Evolutionary conservation across 371 early-diverging fungal species (phyloP).

Genomic region (Conidiobolus incongruus): DNA sequence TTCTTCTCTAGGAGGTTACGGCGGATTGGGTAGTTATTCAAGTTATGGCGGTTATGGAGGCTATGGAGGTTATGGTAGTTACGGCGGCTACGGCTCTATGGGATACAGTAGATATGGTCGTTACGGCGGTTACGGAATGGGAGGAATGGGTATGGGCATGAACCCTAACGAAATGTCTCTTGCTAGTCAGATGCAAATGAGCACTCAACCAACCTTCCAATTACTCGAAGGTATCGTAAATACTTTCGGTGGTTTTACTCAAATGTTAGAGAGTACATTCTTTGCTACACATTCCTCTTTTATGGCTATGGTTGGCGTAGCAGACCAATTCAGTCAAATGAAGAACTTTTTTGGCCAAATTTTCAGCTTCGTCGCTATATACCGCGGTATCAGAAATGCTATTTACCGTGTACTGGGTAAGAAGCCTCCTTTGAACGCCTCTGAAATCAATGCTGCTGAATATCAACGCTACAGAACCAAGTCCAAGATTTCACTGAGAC

Average conservation of each 20-base stretch:
- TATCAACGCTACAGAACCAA: slow-evolving; percentile 40
- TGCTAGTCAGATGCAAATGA: slow-evolving; percentile 61
- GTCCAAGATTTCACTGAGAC: slow-evolving; percentile 27
- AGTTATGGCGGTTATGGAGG: slow-evolving; percentile 9
- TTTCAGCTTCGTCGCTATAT: slow-evolving; percentile 43
- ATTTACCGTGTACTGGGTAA: slow-evolving; percentile 34
- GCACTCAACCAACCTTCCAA: slow-evolving; percentile 73
- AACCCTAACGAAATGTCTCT: slow-evolving; percentile 18
- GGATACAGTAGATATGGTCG: slow-evolving; percentile 11
- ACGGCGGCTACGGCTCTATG: slow-evolving; percentile 13
- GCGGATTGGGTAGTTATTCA: background rate
- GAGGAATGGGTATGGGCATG: slow-evolving; percentile 23
- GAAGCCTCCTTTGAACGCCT: slow-evolving; percentile 32
- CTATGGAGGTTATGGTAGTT: slow-evolving; percentile 21
- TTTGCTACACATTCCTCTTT: slow-evolving; percentile 91
- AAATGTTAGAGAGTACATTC: slow-evolving; percentile 90
- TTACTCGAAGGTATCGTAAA: slow-evolving; percentile 74
- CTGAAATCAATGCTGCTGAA: slow-evolving; percentile 36
- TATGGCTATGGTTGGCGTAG: slow-evolving; percentile 93
- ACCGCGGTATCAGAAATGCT: slow-evolving; percentile 31
- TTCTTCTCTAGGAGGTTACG: too few species aligned
- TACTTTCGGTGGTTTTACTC: slow-evolving; percentile 88
- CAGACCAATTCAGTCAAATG: slow-evolving; percentile 83
- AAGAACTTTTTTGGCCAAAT: slow-evolving; percentile 57
- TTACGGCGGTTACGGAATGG: slow-evolving; percentile 17